A percentile compares a stretch with the other conserved stretches of the same genome.
Conservation (phyloP, 2,329 filamentous ascomycete species). For the Scedosporium boydii region DNA sequence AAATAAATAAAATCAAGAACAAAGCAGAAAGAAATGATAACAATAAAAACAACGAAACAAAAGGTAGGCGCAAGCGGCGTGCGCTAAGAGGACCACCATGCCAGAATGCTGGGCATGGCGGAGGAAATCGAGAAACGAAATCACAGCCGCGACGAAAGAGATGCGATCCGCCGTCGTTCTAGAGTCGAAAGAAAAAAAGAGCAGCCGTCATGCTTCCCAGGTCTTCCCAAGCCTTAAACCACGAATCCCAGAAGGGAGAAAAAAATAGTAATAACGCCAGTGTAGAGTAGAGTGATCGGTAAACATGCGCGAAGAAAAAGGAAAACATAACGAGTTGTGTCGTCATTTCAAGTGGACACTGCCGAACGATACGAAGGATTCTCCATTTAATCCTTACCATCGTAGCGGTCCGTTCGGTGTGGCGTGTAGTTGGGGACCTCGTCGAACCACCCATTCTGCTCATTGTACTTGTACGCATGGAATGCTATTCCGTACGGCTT, state of each 20-base stretch:
- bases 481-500: slow-evolving; percentile 98
- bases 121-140: too few relatives aligned
- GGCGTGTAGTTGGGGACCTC: slow-evolving; percentile 78
- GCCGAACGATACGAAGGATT: not conserved
- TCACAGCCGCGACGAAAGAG: too few relatives aligned
- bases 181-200: too few relatives aligned
- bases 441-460: slow-evolving; percentile 68
- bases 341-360: not conserved
- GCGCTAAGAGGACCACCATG: not conserved
- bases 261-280: too few relatives aligned
- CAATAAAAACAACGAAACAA: not conserved
- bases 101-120: too few relatives aligned
- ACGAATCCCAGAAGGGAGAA: too few relatives aligned
- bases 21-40: not conserved
- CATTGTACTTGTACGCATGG: slow-evolving; percentile 87
- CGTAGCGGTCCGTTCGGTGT: slow-evolving; percentile 35
- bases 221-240: too few relatives aligned
- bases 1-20: not conserved
- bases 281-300: too few relatives aligned
- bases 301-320: too few relatives aligned
- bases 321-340: too few relatives aligned
- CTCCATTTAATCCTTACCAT: not conserved
- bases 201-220: too few relatives aligned
- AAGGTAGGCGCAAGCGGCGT: not conserved
- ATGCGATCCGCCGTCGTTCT: too few relatives aligned